Base-by-base conservation (phyloP, 495 filamentous ascomycete genomes). In the Lasiosphaeris hirsuta region DNA sequence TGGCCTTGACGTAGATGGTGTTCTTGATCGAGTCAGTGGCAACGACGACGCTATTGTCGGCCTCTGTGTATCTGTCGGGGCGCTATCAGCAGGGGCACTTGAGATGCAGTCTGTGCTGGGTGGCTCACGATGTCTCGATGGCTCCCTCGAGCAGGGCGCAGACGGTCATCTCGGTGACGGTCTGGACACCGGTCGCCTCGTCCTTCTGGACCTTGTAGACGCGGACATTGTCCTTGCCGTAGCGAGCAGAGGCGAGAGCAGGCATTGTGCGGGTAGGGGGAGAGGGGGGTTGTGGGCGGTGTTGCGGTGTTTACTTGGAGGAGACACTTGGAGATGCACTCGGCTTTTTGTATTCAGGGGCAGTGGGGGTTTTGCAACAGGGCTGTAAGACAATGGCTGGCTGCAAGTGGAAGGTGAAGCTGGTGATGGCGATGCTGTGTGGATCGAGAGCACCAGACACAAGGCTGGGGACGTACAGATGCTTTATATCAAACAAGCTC, bases 11-110 rank as follows among this genome's bases (percentile, higher is more conserved):
- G 75, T 93, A 96, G 76, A 90, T 86, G 60, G 92, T 96, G 76
- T 98, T 96, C 78, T 98, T 98, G 79, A 96, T 93, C 9, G 92
- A 93, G 75, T 98, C 94, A 39, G 94, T 98, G 50, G 94, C 92
- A 40, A 98, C 94, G 19, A 98, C 82, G 52, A 95, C 89, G 70
- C 87, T 89, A 80, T 98, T 98, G 76, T 98, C 94, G 65, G 90
- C 93, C 67, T 83, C 72, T 57, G 92, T 98, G 80, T 96, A 97
- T 51, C 89, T 92, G 53, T 68, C 53, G 66, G 61, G 41, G 11
- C 45, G 50, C 11, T 36, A 19, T 34, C n/a, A 7, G 15, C 38
- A 18, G 33, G 17, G 9, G 10, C 3, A 7, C 11, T 33, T 1
- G 9, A 14, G 13, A 17, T 42, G 37, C 0, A 2, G 17, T 39